Evolutionary conservation across 2,329 filamentous ascomycete species (phyloP).

Genomic region (Aspergillus floridensis): DNA sequence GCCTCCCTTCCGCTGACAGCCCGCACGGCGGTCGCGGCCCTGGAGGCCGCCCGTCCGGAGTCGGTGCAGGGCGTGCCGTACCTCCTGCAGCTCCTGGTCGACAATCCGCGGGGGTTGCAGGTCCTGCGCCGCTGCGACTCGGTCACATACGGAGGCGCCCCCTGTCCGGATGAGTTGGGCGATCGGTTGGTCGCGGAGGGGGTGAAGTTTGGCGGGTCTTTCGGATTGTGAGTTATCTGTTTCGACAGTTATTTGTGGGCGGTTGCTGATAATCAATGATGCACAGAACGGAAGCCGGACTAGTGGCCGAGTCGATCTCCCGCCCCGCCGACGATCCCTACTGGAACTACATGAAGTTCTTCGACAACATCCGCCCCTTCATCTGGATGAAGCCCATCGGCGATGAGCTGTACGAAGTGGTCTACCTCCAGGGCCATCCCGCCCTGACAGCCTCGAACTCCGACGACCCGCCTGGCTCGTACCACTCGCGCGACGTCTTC

Average conservation of each 20-base stretch:
- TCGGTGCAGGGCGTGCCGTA: constrained; percentile 45
- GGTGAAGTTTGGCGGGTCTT: constrained; percentile 40
- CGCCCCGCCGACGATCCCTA: constrained; percentile 38
- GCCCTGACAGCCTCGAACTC: constrained; percentile 34
- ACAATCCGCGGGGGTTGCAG: constrained; percentile 35
- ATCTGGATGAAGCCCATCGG: constrained; percentile 40
- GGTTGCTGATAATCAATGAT: constrained; percentile 11
- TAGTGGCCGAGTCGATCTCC: constrained; percentile 43
- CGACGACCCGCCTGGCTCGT: constrained; percentile 32
- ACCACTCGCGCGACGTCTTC: constrained; percentile 35
- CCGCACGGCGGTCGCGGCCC: constrained; percentile 33
- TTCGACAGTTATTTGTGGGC: too few species aligned
- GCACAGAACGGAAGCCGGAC: constrained; percentile 44
- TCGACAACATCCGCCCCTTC: constrained; percentile 36
- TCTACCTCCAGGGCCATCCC: constrained; percentile 32
- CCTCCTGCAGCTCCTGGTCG: constrained; percentile 41
- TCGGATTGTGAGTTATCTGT: constrained; percentile 39
- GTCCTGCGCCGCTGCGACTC: constrained; percentile 38
- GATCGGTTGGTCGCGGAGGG: constrained; percentile 38
- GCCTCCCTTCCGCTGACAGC: constrained; percentile 41
- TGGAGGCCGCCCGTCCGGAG: constrained; percentile 39
- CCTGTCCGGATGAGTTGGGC: constrained; percentile 45
- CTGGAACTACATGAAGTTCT: constrained; percentile 47
- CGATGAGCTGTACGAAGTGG: constrained; percentile 28
- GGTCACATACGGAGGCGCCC: constrained; percentile 43